Conservation (phyloP, 768 basidiomycete species). For the Suillus sp. region DNA sequence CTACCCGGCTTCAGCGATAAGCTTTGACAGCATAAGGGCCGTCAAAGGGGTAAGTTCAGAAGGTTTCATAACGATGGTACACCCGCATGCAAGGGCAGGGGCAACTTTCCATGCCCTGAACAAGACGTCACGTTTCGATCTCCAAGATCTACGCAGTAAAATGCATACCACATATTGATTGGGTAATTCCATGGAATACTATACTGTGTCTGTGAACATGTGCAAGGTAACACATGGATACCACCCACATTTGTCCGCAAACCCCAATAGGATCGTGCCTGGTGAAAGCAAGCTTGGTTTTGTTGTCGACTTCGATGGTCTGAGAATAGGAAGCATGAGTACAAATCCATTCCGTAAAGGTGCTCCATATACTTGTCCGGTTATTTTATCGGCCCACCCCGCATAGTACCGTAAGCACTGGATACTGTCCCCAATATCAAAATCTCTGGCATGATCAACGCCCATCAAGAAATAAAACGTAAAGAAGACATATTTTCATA, state of each 20-base stretch:
- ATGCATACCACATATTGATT: slow-evolving; percentile 73
- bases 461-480: not conserved
- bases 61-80: slow-evolving; percentile 95
- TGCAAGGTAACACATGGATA: slow-evolving; percentile 11
- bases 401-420: slow-evolving; percentile 89
- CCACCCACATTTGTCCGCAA: slow-evolving; percentile 82
- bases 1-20: slow-evolving; percentile 83
- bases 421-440: slow-evolving; percentile 77
- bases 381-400: slow-evolving; percentile 94
- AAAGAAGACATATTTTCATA: slow-evolving; percentile 29
- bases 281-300: slow-evolving; percentile 82
- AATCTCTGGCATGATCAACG: slow-evolving; percentile 52
- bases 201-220: slow-evolving; percentile 11
- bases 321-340: slow-evolving; percentile 30
- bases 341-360: not conserved
- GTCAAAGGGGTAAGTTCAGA: slow-evolving; percentile 86
- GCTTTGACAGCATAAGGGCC: slow-evolving; percentile 79
- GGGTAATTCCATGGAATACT: slow-evolving; percentile 96
- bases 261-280: slow-evolving; percentile 92
- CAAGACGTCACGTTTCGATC: slow-evolving; percentile 9
- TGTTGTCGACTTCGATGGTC: slow-evolving; percentile 81
- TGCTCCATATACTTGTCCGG: slow-evolving; percentile 65
- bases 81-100: slow-evolving; percentile 88
- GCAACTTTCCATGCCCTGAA: slow-evolving; percentile 88
- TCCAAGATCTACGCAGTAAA: slow-evolving; percentile 8